Evolutionary conservation across 371 early-diverging fungal genomes (phyloP), one percentile per base, ranked within the genome.

Genomic region (Parasitella parasitica): DNA sequence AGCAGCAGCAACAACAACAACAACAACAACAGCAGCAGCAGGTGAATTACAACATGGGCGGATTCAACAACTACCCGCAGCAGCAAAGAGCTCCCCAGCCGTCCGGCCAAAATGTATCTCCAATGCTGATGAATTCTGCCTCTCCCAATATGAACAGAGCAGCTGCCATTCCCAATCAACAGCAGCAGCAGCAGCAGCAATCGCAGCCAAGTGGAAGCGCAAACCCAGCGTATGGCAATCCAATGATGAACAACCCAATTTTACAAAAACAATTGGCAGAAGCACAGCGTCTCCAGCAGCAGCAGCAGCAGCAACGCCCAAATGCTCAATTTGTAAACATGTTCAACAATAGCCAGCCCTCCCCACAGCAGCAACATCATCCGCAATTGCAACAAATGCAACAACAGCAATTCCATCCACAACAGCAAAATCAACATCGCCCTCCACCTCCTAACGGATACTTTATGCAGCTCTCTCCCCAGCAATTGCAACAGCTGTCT

Each of bases 361-460:
- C 41, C 39, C 39, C 39, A 38, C 5, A 39, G 36, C 32, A 58
- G 57, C 30, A 52, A 26, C 37, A 22, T 2, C 46, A 36, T 51
- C 24, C 54, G 53, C 49, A 69, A 65, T 27, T 59, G 61, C 63
- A 61, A 22, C 16, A 34, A 20, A 43, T 57, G 54, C 67, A 57
- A 8, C 54, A 43, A 13, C 61, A 52, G 4, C 68, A 59, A 9
- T 58, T 55, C 1, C 63, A 61, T 6, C 54, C 53, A 27, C 55
- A 27, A 38, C 61, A 70, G 46, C 74, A 70, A 52, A 61, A 56
- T 48, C 61, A 66, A 24, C 67, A 70, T 24, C 59, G 61, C 16
- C 67, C 61, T 43, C 61, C 59, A 16, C 65, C 38, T 26, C 58
- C 72, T 12, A 54, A 59, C n/a, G 66, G 61, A 38, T 66, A 57